Percentiles rank a stretch among this genome's conserved stretches.
phyloP scores from a whole-genome alignment of 257 asterid genomes.

The Henckelia pumila region DNA sequence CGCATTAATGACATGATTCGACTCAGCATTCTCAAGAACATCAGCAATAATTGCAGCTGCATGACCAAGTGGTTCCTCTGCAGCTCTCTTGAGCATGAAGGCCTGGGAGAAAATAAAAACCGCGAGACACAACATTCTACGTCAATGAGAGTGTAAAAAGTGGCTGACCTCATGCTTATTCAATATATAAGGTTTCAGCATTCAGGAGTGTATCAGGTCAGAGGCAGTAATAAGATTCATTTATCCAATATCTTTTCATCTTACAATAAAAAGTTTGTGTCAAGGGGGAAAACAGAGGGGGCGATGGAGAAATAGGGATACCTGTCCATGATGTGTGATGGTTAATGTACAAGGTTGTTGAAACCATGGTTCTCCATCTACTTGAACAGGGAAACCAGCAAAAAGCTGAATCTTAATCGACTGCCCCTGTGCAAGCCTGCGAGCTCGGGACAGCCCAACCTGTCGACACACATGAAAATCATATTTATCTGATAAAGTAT shows the following conservation, averaged over 20 bases:
- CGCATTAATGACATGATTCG: constrained; percentile 69
- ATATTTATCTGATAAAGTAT: constrained; percentile 12
- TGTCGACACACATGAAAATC: constrained; percentile 30
- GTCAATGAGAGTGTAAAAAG: not conserved
- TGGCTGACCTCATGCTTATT: constrained; percentile 16
- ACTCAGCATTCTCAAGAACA: constrained; percentile 89
- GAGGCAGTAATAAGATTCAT: not conserved
- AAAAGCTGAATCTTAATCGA: constrained; percentile 82
- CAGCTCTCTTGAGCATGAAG: constrained; percentile 94
- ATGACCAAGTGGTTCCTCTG: constrained; percentile 97
- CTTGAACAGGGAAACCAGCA: constrained; percentile 86
- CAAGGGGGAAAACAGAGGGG: not conserved
- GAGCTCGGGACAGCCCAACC: constrained; percentile 98
- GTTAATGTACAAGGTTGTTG: constrained; percentile 82
- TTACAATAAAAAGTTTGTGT: not conserved
- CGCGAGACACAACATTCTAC: not conserved
- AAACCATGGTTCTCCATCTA: constrained; percentile 99
- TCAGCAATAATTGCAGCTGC: constrained; percentile 92
- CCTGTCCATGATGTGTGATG: constrained; percentile 96
- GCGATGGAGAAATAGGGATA: constrained; percentile 22
- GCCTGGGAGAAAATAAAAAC: constrained; percentile 45
- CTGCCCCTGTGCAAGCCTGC: constrained; percentile 96
- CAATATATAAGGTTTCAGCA: not conserved
- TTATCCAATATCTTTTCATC: not conserved
- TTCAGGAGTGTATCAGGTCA: not conserved